These are phyloP conservation scores for Prunus persica DNA, from an alignment of 306 rosid genomes.

Conservation along the genomic window DNA sequence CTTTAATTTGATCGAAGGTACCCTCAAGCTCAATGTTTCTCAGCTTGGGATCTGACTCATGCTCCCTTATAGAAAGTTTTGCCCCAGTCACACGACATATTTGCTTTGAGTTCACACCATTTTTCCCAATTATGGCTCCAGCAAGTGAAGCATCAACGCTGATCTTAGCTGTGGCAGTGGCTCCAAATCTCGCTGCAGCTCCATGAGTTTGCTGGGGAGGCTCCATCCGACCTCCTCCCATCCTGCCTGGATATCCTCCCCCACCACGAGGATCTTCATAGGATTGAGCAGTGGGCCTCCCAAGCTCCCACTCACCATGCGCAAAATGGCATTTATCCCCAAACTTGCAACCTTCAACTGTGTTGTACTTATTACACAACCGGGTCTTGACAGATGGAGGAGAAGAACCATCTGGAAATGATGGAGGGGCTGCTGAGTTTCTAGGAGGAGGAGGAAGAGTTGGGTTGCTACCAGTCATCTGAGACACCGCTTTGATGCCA, in stretches of 20 bases:
- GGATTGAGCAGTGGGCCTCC: conserved; percentile 61
- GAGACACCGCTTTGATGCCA: conserved; percentile 72
- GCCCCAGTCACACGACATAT: conserved; percentile 83
- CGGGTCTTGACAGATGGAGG: conserved; percentile 79
- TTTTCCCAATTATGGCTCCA: conserved; percentile 84
- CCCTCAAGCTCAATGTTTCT: conserved; percentile 90
- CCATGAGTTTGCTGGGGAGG: conserved; percentile 47
- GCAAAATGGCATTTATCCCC: conserved; percentile 83
- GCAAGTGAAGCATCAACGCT: conserved; percentile 78
- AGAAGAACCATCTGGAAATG: conserved; percentile 71
- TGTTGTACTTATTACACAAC: conserved; percentile 71
- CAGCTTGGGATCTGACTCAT: conserved; percentile 65
- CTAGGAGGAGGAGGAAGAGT: conserved; percentile 46
- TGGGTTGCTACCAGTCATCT: conserved; percentile 56
- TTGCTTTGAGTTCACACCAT: conserved; percentile 74
- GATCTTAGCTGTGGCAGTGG: conserved; percentile 76
- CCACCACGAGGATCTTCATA: conserved; percentile 55
- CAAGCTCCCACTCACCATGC: conserved; percentile 82
- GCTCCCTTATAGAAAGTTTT: conserved; percentile 70
- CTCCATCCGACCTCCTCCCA: conserved; percentile 52
- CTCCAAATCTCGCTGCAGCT: conserved; percentile 68
- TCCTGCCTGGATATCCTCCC: conserved; percentile 50
- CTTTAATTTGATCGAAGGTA: conserved; percentile 65
- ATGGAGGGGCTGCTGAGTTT: conserved; percentile 48
- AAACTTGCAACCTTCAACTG: conserved; percentile 84